Base-by-base conservation (phyloP, 345 rosid genomes). In the Pistacia integerrima region DNA sequence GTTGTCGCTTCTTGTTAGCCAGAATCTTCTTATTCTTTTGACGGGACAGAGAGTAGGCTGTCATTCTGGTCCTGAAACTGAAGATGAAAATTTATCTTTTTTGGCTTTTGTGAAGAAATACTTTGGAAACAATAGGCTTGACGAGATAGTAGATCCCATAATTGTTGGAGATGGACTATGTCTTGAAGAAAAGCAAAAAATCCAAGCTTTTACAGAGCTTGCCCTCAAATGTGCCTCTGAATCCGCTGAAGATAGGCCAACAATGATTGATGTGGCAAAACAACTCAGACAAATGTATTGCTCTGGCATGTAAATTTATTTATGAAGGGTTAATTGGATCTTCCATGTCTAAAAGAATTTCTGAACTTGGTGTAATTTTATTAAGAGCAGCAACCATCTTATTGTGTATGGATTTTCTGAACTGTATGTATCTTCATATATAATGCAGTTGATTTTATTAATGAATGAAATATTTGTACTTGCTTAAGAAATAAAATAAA, bases 261-360 rank as follows among this genome's bases (percentile, higher is more conserved):
- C 69, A 10, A 81, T 80, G 72, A 60, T 65, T 14, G 58, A 78
- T 46, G 84, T 78, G 7, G 83, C 64, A 3, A 71, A 49, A 55
- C 63, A 74, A 67, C 61, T 80, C 38, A 56, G 69, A 14, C 51
- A 54, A 18, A 69, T 65, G 9, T 67, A 68, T 68, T 0, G 7
- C 5, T 38, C 41, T 38, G 33, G 41, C 41, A 4, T 38, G 41
- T 38, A 4, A 16, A 73, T 67, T 49, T 38, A 38, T 38, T 38
- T 38, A 4, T 38, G 41, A 38, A 38, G 41, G 41, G 5, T 30
- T 30, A 30, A 30, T 46, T 46, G 51, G 51, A 46, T 4, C 51
- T 46, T 46, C 33, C 3, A 30, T 30, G 33, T 30, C 33, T 30
- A 30, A 1, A 30, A 30, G 3, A 30, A 30, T 30, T 30, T 30